Conservation (phyloP, 257 asterid genomes). For the Capsicum rhomboideum region DNA sequence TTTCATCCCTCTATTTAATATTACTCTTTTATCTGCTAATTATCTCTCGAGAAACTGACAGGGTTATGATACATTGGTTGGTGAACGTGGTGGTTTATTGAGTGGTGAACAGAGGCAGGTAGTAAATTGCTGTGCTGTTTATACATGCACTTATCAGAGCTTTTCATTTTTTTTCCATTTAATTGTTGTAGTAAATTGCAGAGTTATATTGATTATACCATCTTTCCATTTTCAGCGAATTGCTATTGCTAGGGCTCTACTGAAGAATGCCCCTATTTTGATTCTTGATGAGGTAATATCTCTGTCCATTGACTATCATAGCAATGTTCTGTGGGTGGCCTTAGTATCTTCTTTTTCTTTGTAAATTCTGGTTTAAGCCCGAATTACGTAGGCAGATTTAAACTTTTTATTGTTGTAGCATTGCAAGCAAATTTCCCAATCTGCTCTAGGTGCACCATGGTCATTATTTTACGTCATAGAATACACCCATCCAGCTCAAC, state of each 20-base stretch:
- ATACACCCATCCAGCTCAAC: background rate
- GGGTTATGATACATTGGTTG: conserved; percentile 94
- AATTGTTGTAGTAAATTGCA: background rate
- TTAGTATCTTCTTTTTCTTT: background rate
- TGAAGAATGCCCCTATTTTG: conserved; percentile 91
- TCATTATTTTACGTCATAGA: background rate
- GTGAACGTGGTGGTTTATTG: conserved; percentile 95
- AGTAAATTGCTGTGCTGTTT: background rate
- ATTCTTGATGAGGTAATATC: conserved; percentile 84
- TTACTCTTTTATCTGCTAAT: conserved; percentile 6
- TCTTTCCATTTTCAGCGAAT: conserved; percentile 51
- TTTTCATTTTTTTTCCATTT: background rate
- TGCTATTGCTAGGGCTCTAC: conserved; percentile 97
- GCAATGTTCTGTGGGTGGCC: background rate
- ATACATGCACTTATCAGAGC: background rate
- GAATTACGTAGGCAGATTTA: background rate
- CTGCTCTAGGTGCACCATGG: background rate
- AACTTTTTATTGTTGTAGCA: background rate
- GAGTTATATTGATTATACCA: background rate
- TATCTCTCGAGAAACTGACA: conserved; percentile 13
- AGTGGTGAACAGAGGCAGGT: conserved; percentile 99
- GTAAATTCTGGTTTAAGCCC: background rate
- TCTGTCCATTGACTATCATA: background rate
- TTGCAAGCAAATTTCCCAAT: background rate
- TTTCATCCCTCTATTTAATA: background rate